These are phyloP conservation scores for Botrytis medusae DNA, from an alignment of 2,329 filamentous ascomycete species.

Conservation along the genomic window DNA sequence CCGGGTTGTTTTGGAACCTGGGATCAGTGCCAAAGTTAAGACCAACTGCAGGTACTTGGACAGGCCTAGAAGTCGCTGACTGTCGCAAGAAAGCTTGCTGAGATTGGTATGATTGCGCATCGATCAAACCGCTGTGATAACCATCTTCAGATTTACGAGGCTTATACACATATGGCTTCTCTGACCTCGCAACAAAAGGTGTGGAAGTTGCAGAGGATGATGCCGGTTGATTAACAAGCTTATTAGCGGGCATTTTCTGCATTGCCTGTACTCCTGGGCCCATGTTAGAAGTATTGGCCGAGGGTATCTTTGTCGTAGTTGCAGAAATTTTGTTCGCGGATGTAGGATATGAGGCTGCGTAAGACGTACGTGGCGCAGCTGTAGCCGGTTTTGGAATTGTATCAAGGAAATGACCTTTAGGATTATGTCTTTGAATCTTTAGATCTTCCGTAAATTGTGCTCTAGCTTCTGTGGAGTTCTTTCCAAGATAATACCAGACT, in stretches of 20 bases:
- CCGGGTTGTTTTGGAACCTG: conserved; percentile 27
- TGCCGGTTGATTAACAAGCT: conserved; percentile 32
- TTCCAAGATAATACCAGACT: conserved; percentile 86
- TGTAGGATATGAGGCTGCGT: conserved; percentile 38
- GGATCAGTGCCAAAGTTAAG: conserved; percentile 39
- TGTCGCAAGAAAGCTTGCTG: conserved; percentile 40
- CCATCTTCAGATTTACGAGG: conserved; percentile 39
- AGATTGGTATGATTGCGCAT: conserved; percentile 38
- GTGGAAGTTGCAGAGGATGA: conserved; percentile 30
- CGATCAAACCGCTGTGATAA: conserved; percentile 33
- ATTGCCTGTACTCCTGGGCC: background rate
- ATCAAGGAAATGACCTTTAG: conserved; percentile 70
- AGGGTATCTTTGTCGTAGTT: conserved; percentile 39
- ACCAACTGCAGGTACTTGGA: conserved; percentile 26
- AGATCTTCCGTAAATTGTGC: conserved; percentile 87
- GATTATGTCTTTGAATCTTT: conserved; percentile 57
- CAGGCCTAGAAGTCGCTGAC: conserved; percentile 26
- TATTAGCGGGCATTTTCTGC: background rate
- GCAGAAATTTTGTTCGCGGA: conserved; percentile 29
- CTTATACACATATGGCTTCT: conserved; percentile 57
- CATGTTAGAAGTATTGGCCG: background rate
- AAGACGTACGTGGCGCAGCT: conserved; percentile 42
- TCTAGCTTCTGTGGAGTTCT: conserved; percentile 83
- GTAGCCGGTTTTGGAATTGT: conserved; percentile 58
- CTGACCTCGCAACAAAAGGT: conserved; percentile 36